Evolutionary conservation across 768 basidiomycete genomes (phyloP), one percentile per base, ranked within the genome.

Genomic region (Russula ochroleuca): DNA sequence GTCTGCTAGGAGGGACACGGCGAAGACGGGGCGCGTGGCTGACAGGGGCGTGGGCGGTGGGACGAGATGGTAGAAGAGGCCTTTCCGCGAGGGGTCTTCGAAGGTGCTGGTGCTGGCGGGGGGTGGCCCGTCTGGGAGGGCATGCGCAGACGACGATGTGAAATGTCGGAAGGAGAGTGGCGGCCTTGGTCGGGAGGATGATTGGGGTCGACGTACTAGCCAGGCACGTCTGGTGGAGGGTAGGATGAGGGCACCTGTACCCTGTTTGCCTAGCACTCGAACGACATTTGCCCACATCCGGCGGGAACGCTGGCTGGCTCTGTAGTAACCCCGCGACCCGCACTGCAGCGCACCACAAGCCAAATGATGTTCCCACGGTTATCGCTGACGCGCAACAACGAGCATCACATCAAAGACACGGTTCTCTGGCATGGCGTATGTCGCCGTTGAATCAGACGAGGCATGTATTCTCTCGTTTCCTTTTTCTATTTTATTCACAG

Each of bases 401-500:
- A 57, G 31, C 50, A 33, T 19, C 19, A 15, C 33, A 33, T 33
- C 8, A 7, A 35, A 21, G 21, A 51, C 45, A 49, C 52, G 45
- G 5, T 17, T 62, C 35, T 19, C 25, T 57, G 38, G 3, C 21
- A 88, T 88, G 87, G 85, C 87, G 58, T 89, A 89, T 71, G 84
- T 89, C 53, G 78, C 85, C 59, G 84, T 89, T 62, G 86, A 88
- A 64, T 78, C 82, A 33, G 87, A 89, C 72, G 88, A 89, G 56
- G 87, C 87, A 70, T 70, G 9, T 17, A 28, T n/a, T 15, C 21
- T 25, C 15, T 40, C 8, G 8, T 50, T 50, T 11, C 1, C 52
- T 11, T 2, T 62, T 8, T 38, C n/a, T 23, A 19, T 0, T 40
- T 53, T 33, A 51, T 41, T 35, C 35, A 58, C 65, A 15, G 52